Evolutionary conservation across 345 rosid species (phyloP).

Genomic region (Moricandia arvensis): DNA sequence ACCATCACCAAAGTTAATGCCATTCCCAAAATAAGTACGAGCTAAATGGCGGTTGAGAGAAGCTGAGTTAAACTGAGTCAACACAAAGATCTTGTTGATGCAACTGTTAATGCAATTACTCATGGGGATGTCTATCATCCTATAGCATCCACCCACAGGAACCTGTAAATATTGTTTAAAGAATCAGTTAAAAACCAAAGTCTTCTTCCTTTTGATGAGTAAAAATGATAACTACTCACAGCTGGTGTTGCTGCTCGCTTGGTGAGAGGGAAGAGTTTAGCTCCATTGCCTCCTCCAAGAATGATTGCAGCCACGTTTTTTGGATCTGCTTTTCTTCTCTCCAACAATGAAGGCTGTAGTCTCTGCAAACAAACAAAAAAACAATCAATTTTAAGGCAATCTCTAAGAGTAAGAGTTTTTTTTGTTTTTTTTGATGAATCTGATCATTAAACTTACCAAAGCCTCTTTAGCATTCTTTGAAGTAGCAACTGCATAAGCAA

Average conservation of each 20-base stretch:
- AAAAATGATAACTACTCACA: slow-evolving; percentile 42
- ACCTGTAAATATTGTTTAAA: slow-evolving; percentile 47
- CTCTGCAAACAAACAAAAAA: slow-evolving; percentile 43
- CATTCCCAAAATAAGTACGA: slow-evolving; percentile 86
- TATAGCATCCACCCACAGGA: slow-evolving; percentile 92
- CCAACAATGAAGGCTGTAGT: slow-evolving; percentile 45
- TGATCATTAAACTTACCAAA: slow-evolving; percentile 44
- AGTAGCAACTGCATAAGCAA: slow-evolving; percentile 63
- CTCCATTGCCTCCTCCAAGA: slow-evolving; percentile 94
- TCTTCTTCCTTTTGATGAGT: neutral
- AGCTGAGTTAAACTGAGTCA: slow-evolving; percentile 94
- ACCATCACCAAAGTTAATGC: slow-evolving; percentile 91
- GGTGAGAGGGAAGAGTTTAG: slow-evolving; percentile 90
- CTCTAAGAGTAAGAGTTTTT: neutral
- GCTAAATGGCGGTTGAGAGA: slow-evolving; percentile 94
- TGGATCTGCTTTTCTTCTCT: slow-evolving; percentile 63
- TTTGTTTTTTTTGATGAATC: neutral
- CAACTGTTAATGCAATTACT: slow-evolving; percentile 96
- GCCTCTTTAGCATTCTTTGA: slow-evolving; percentile 57
- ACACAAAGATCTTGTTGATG: slow-evolving; percentile 86
- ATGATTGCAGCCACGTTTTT: slow-evolving; percentile 86
- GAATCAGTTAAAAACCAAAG: slow-evolving; percentile 5
- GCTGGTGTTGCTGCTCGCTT: slow-evolving; percentile 91
- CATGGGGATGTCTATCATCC: slow-evolving; percentile 94
- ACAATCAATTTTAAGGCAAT: neutral